Conservation (phyloP, 2,329 filamentous ascomycete genomes). For the Cordyceps cateniannulata region DNA sequence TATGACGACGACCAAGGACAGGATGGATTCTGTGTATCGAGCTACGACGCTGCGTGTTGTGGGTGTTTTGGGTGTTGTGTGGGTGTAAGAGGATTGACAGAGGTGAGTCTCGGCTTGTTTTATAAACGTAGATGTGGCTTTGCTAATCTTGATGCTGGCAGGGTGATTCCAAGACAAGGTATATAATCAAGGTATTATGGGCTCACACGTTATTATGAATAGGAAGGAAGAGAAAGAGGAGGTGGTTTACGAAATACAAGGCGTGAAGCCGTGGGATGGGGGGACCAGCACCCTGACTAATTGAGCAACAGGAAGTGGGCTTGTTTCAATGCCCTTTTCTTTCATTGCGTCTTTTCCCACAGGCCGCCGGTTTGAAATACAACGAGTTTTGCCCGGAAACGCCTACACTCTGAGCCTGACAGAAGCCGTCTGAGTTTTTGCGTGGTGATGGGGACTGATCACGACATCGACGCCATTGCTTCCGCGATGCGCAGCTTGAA, state of each 20-base stretch:
- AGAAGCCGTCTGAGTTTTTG: constrained; percentile 12
- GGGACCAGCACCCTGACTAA: constrained; percentile 9
- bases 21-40: constrained; percentile 16
- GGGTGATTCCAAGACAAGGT: not conserved
- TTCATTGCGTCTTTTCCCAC: not conserved
- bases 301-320: constrained; percentile 5
- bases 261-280: not conserved
- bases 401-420: not conserved
- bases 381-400: not conserved
- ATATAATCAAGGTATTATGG: not conserved
- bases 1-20: constrained; percentile 13
- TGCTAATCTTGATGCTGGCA: constrained; percentile 3
- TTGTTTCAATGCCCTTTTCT: not conserved
- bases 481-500: constrained; percentile 33
- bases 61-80: not conserved
- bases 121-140: not conserved
- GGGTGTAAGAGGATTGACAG: not conserved
- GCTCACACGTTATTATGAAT: constrained; percentile 2
- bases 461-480: constrained; percentile 48
- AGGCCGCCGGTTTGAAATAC: not conserved
- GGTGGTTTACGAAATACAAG: not conserved
- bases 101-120: not conserved
- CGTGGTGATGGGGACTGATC: constrained; percentile 34
- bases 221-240: not conserved
- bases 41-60: constrained; percentile 5